Conservation (phyloP, 139 green algal genomes). For the Chlorella sp. region DNA sequence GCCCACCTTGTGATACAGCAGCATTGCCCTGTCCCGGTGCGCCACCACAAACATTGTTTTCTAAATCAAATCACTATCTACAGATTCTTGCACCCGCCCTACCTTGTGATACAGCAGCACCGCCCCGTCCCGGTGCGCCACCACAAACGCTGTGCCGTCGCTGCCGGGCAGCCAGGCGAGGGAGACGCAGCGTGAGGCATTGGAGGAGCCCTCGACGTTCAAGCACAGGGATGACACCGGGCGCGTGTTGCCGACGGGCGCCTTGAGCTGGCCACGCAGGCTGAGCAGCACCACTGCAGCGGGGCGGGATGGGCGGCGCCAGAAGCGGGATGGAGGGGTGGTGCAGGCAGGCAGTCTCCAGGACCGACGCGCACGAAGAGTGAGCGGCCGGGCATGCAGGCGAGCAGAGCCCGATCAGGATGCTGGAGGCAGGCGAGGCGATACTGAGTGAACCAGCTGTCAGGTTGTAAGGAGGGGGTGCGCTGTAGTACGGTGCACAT, state of each 20-base stretch:
- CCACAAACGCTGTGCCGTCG: slow-evolving; percentile 60
- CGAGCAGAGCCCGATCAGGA: too few relatives aligned
- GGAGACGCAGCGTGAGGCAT: slow-evolving; percentile 46
- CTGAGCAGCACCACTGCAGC: slow-evolving; percentile 73
- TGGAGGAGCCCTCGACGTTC: slow-evolving; percentile 52
- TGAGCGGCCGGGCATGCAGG: too few relatives aligned
- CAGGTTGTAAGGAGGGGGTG: too few relatives aligned
- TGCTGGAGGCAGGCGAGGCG: too few relatives aligned
- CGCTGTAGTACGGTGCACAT: too few relatives aligned
- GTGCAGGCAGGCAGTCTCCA: neutral
- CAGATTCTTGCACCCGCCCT: neutral
- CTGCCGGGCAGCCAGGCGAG: slow-evolving; percentile 69
- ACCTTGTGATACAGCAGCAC: slow-evolving; percentile 49
- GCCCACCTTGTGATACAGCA: slow-evolving; percentile 26
- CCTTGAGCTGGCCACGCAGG: slow-evolving; percentile 62
- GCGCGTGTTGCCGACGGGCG: slow-evolving; percentile 32
- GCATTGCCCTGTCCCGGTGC: too few relatives aligned
- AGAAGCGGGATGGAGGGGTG: neutral
- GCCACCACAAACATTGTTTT: too few relatives aligned
- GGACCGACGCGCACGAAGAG: too few relatives aligned
- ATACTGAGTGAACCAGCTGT: too few relatives aligned
- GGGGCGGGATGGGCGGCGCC: neutral
- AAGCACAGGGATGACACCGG: slow-evolving; percentile 48
- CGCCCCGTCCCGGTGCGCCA: slow-evolving; percentile 61
- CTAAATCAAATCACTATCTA: too few relatives aligned